phyloP scores from a whole-genome alignment of 2,329 filamentous ascomycete genomes.

The Phyllosticta ampelicida region DNA sequence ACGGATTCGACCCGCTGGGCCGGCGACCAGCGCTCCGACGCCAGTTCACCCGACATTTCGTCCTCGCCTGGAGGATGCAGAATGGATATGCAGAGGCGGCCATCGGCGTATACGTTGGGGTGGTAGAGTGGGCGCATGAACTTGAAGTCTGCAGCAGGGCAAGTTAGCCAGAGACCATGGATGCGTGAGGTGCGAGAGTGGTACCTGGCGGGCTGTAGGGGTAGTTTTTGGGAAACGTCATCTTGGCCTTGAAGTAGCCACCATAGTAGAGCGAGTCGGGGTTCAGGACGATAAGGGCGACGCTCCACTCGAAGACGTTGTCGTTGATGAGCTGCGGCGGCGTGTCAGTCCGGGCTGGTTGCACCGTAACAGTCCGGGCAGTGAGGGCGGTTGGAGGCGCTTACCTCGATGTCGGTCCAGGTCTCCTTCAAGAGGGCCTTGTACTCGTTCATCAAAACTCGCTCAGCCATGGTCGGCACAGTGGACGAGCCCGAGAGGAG shows the following conservation, averaged over 20 bases:
- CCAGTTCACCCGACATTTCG: slow-evolving; percentile 78
- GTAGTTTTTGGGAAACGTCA: slow-evolving; percentile 82
- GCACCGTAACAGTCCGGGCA: neutral
- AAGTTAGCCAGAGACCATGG: neutral
- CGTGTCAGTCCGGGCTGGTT: slow-evolving; percentile 12
- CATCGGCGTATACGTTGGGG: slow-evolving; percentile 87
- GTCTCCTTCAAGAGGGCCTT: slow-evolving; percentile 74
- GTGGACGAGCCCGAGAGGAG: neutral
- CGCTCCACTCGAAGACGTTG: slow-evolving; percentile 79
- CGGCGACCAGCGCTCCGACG: slow-evolving; percentile 88
- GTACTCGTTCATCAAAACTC: slow-evolving; percentile 75
- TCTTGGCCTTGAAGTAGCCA: slow-evolving; percentile 83
- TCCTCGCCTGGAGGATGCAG: slow-evolving; percentile 88
- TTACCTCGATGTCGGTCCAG: slow-evolving; percentile 83
- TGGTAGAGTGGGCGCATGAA: slow-evolving; percentile 76
- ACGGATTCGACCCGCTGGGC: slow-evolving; percentile 92
- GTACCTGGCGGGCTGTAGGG: slow-evolving; percentile 70
- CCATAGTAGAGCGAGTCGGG: slow-evolving; percentile 85
- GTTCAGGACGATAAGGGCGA: slow-evolving; percentile 88
- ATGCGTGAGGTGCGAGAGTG: slow-evolving; percentile 3
- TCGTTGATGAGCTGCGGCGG: slow-evolving; percentile 54
- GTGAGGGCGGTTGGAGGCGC: slow-evolving; percentile 18
- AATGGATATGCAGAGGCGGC: slow-evolving; percentile 91
- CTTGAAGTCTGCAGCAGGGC: slow-evolving; percentile 56
- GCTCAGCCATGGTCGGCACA: slow-evolving; percentile 8